Conservation (phyloP, 2,329 filamentous ascomycete genomes). For the Fusarium verticillioides region DNA sequence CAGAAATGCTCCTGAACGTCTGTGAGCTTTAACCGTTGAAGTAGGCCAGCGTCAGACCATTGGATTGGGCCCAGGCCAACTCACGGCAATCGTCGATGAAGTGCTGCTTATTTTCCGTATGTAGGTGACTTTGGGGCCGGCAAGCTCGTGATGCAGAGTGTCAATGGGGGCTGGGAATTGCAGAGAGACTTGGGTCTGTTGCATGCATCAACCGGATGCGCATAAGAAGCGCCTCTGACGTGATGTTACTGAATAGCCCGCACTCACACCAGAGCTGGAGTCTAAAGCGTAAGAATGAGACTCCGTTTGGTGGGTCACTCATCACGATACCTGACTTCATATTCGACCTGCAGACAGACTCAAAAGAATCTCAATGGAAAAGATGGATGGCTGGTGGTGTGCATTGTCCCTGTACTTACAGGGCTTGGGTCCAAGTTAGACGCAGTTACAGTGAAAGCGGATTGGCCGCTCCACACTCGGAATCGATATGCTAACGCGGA, state of each 20-base stretch:
- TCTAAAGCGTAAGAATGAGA: not conserved
- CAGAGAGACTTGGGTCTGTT: conserved; percentile 15
- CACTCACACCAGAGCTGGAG: conserved; percentile 8
- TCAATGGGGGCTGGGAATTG: conserved; percentile 29
- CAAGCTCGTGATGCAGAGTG: conserved; percentile 35
- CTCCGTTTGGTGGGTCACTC: not conserved
- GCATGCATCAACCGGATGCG: conserved; percentile 36
- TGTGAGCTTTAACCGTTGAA: conserved; percentile 14
- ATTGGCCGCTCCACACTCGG: conserved; percentile 43
- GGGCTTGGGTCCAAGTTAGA: conserved; percentile 31
- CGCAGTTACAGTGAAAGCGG: conserved; percentile 45
- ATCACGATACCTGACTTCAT: not conserved
- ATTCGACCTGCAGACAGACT: not conserved
- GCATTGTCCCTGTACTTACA: conserved; percentile 41
- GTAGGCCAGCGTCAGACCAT: conserved; percentile 16
- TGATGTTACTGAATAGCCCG: conserved; percentile 6
- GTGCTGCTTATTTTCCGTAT: conserved; percentile 21
- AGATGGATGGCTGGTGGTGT: conserved; percentile 25
- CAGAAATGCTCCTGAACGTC: conserved; percentile 15
- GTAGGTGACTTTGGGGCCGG: conserved; percentile 1
- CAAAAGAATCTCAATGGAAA: not conserved
- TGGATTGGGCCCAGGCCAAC: not conserved
- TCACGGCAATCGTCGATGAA: conserved; percentile 29
- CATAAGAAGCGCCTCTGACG: conserved; percentile 35
- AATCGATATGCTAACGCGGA: conserved; percentile 35